phyloP scores from a whole-genome alignment of 2,329 filamentous ascomycete species.

The Thermothelomyces thermophilus region DNA sequence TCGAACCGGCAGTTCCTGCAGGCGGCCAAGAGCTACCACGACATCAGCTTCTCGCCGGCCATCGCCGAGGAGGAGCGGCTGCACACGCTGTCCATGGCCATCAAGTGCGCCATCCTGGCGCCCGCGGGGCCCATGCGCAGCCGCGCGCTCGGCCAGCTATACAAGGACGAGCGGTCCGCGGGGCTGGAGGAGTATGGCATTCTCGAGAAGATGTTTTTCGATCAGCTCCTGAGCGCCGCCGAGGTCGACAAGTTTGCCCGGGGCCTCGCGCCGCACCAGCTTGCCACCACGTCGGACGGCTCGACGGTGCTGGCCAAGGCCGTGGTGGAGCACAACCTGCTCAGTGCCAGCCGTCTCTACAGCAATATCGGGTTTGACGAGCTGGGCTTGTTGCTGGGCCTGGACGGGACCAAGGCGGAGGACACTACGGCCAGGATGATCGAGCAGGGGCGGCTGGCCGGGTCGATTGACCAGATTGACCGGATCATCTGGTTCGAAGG shows the following conservation, averaged over 20 bases:
- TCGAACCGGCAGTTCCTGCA: constrained; percentile 84
- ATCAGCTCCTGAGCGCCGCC: constrained; percentile 70
- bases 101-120: constrained; percentile 86
- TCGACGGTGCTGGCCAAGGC: constrained; percentile 89
- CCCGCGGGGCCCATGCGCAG: constrained; percentile 83
- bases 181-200: constrained; percentile 77
- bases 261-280: constrained; percentile 76
- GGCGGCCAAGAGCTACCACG: constrained; percentile 81
- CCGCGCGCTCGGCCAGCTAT: constrained; percentile 71
- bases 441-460: constrained; percentile 81
- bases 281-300: constrained; percentile 83
- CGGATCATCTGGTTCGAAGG: constrained; percentile 79
- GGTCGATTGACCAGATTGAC: constrained; percentile 91
- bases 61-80: constrained; percentile 84
- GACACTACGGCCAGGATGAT: constrained; percentile 92
- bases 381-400: constrained; percentile 68
- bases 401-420: constrained; percentile 77
- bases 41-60: constrained; percentile 68
- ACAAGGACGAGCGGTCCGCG: constrained; percentile 82
- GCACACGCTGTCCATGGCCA: constrained; percentile 76
- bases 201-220: constrained; percentile 95
- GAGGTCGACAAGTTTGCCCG: constrained; percentile 84
- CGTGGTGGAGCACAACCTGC: constrained; percentile 91
- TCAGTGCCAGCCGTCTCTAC: constrained; percentile 75
- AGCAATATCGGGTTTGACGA: constrained; percentile 70